A percentile compares a stretch with the other conserved stretches of the same genome.
Evolutionary conservation across 2,329 filamentous ascomycete species (phyloP).

Genomic region (Neocatenulostroma microsporum): DNA sequence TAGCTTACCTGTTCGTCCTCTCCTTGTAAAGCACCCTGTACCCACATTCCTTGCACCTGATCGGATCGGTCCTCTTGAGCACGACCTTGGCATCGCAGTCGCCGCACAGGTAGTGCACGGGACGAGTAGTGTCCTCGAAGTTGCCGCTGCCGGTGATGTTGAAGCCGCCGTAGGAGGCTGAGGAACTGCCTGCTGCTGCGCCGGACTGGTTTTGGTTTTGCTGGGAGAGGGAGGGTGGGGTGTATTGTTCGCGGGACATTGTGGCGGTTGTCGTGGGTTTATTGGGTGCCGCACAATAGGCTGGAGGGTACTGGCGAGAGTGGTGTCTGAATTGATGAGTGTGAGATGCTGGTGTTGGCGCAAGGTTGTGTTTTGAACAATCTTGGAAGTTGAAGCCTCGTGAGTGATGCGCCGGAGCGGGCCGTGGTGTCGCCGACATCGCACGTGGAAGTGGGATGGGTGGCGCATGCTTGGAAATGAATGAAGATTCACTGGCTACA

Average conservation of each 20-base stretch:
- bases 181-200: conserved; percentile 11
- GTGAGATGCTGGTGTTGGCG: conserved; percentile 2
- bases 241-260: conserved; percentile 64
- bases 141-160: conserved; percentile 49
- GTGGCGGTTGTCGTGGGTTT: conserved; percentile 8
- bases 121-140: conserved; percentile 46
- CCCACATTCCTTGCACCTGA: conserved; percentile 85
- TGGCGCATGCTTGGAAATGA: conserved; percentile 10
- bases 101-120: conserved; percentile 56
- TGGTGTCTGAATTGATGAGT: conserved; percentile 6
- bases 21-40: conserved; percentile 97
- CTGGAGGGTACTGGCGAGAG: too few relatives aligned
- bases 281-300: conserved; percentile 3
- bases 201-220: conserved; percentile 17
- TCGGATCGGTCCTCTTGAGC: conserved; percentile 69
- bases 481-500: conserved; percentile 1
- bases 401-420: not conserved
- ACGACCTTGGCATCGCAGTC: conserved; percentile 74
- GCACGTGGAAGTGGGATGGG: conserved; percentile 8
- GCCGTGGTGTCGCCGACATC: not conserved
- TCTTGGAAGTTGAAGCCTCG: not conserved
- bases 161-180: conserved; percentile 18
- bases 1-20: conserved; percentile 81
- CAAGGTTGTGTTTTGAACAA: not conserved
- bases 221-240: conserved; percentile 54